Percentiles rank a stretch among this genome's conserved stretches.
Evolutionary conservation across 2,329 filamentous ascomycete species (phyloP).

Genomic region (Botryotinia globosa): DNA sequence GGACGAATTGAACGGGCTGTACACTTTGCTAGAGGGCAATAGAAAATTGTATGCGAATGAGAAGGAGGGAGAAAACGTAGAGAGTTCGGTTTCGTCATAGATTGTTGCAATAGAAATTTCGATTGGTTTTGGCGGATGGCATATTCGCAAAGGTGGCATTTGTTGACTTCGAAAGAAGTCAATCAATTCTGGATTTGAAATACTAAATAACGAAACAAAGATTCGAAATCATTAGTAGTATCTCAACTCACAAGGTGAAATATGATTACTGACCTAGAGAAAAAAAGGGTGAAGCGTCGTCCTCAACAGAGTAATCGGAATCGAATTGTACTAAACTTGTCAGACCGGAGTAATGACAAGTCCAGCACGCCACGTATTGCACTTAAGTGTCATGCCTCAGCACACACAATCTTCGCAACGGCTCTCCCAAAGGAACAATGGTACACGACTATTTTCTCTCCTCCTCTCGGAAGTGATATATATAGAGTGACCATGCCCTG

Average conservation of each 20-base stretch:
- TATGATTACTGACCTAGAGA: constrained; percentile 30
- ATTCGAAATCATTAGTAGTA: constrained; percentile 36
- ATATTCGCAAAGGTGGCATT: not conserved
- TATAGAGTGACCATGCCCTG: constrained; percentile 50
- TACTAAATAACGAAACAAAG: not conserved
- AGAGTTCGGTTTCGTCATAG: not conserved
- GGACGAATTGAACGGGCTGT: constrained; percentile 27
- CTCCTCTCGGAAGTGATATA: constrained; percentile 30
- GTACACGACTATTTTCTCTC: constrained; percentile 41
- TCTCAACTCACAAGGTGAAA: constrained; percentile 28
- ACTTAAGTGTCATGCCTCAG: constrained; percentile 72
- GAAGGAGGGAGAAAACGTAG: not conserved
- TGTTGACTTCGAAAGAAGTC: not conserved
- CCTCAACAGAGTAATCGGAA: constrained; percentile 42
- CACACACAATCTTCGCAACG: constrained; percentile 89
- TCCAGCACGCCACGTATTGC: constrained; percentile 84
- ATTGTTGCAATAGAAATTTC: not conserved
- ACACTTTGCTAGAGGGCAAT: constrained; percentile 26
- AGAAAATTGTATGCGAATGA: constrained; percentile 20
- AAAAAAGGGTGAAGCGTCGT: constrained; percentile 37
- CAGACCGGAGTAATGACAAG: constrained; percentile 29
- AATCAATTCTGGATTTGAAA: not conserved
- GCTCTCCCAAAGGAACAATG: constrained; percentile 76
- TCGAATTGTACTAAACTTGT: constrained; percentile 40
- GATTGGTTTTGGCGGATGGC: too few species aligned